Percentiles rank a stretch among this genome's conserved stretches.
phyloP scores from a whole-genome alignment of 768 basidiomycete genomes.

The Suillus sp. region DNA sequence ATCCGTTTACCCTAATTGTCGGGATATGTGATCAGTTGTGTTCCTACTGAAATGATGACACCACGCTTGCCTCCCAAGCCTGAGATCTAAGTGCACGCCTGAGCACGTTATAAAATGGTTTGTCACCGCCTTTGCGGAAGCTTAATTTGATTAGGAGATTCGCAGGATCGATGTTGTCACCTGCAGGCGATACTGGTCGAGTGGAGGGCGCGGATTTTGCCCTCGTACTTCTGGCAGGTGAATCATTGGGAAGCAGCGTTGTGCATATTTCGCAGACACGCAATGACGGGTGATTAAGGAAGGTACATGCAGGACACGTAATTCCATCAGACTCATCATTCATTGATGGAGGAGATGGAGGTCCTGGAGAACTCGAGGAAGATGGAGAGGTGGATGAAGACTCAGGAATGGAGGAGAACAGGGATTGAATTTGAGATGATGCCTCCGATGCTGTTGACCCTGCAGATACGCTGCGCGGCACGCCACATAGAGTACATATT shows the following conservation, averaged over 20 bases:
- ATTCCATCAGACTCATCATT: slow-evolving; percentile 38
- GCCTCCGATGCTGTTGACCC: slow-evolving; percentile 23
- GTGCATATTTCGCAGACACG: slow-evolving; percentile 83
- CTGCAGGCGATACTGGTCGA: slow-evolving; percentile 54
- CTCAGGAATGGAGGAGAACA: slow-evolving; percentile 42
- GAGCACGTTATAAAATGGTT: slow-evolving; percentile 74
- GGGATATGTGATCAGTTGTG: background rate
- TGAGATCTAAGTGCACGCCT: slow-evolving; percentile 70
- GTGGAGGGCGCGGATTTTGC: slow-evolving; percentile 69
- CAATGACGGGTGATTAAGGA: slow-evolving; percentile 81
- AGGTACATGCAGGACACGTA: slow-evolving; percentile 88
- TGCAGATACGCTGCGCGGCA: slow-evolving; percentile 52
- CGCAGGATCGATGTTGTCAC: slow-evolving; percentile 29
- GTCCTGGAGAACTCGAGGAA: slow-evolving; percentile 21
- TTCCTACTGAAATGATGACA: background rate
- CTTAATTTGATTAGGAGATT: slow-evolving; percentile 74
- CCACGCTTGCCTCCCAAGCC: slow-evolving; percentile 66
- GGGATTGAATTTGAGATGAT: slow-evolving; percentile 35
- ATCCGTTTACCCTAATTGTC: slow-evolving; percentile 32
- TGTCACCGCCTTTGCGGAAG: slow-evolving; percentile 91
- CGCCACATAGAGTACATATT: slow-evolving; percentile 84
- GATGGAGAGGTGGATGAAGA: slow-evolving; percentile 35
- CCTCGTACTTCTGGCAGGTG: slow-evolving; percentile 24
- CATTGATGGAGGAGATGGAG: slow-evolving; percentile 24
- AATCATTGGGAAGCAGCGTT: slow-evolving; percentile 55